Evolutionary conservation across 179 eudicot genomes (phyloP).

Genomic region (Amaranthus tricolor): DNA sequence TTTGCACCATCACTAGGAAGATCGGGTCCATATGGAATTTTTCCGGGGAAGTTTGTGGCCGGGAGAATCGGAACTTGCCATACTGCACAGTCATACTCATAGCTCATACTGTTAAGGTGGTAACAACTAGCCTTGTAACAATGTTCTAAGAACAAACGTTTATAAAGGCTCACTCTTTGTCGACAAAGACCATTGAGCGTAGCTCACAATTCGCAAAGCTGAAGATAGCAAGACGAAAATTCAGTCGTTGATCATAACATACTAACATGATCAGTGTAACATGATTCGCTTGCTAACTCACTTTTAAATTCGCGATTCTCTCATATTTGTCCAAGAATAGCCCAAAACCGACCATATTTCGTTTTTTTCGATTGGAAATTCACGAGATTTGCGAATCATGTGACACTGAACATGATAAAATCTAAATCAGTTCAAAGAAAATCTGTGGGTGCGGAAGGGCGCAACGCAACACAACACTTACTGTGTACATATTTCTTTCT

Average conservation of each 20-base stretch:
- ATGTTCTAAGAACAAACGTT: neutral
- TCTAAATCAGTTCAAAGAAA: neutral
- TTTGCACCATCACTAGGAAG: conserved; percentile 56
- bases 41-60: conserved; percentile 59
- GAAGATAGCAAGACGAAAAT: conserved; percentile 19
- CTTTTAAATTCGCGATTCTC: too few species aligned
- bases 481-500: conserved; percentile 58
- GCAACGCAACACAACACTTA: conserved; percentile 39
- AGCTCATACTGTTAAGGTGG: too few species aligned
- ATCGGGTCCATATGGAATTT: conserved; percentile 61
- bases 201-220: conserved; percentile 52
- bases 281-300: too few species aligned
- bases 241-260: neutral
- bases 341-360: too few species aligned
- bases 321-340: too few species aligned
- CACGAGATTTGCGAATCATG: too few species aligned
- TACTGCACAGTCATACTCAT: conserved; percentile 43
- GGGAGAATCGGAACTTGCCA: conserved; percentile 43
- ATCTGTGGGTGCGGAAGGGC: neutral
- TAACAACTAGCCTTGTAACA: neutral
- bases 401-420: too few species aligned
- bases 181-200: conserved; percentile 44
- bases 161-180: conserved; percentile 34
- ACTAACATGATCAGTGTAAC: too few species aligned
- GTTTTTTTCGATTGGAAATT: too few species aligned